Base-by-base conservation (phyloP, 2,329 filamentous ascomycete species). In the Calycina herbarum region DNA sequence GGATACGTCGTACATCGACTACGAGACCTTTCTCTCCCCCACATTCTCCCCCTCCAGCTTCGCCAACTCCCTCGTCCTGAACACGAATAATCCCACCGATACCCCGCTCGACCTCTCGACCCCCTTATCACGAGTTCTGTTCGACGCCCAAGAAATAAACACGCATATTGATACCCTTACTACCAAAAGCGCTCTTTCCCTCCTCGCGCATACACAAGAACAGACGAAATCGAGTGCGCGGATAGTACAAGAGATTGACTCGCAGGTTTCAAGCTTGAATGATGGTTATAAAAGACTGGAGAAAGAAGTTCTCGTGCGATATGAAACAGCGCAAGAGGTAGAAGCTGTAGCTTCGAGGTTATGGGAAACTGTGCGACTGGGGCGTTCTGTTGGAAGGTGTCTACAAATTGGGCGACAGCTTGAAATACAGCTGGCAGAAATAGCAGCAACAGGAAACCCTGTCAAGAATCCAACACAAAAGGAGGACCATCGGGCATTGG, bases 81-180 rank as follows among this genome's bases (percentile, higher is more conserved):
- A 89, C 48, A 98, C 94, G 64, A 98, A 98, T 82, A 96, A 97
- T 79, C 85, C 93, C 66, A 92, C 90, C 71, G 95, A 98, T 79
- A 89, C 89, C 1, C 91, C 93, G 6, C 86, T 98, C 73, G 95
- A 99, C 78, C 90, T 99, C 65, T 94, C 93, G 5, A 98, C 95
- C 17, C 94, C 95, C 2, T 85, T 99, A 59, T 97, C 94, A 5
- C 88, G 93, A 63, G 94, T 97, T 5, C 87, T 98, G 6, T 99
- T 99, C 79, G 95, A 99, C 78, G 89, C 95, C 2, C 95, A 98
- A 76, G 95, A 98, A 79, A 90, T 99, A 70, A 94, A 98, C 79
- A 96, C 94, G 0, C 93, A 96, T 76, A 97, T 99, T 69, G 93
- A 99, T 77, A 86, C 87, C 3, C 85, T 98, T 51, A 96, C 94